Evolutionary conservation across 2,329 filamentous ascomycete species (phyloP).

Genomic region (Trichoderma semiorbis): DNA sequence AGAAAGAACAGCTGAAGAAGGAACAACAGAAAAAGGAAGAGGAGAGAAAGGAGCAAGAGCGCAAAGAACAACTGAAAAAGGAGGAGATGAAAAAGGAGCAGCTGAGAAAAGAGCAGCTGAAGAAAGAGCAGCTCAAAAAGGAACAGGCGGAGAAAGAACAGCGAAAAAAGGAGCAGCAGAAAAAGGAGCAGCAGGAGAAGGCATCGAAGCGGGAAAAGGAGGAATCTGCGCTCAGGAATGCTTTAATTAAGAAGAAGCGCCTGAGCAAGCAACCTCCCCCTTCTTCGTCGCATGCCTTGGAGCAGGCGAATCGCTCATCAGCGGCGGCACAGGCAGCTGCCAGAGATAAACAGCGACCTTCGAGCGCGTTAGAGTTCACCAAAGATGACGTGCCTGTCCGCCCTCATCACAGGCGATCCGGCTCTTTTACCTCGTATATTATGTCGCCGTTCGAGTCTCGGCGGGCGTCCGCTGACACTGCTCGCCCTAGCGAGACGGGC

Average conservation of each 20-base stretch:
- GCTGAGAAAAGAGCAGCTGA: conserved; percentile 16
- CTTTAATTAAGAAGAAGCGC: conserved; percentile 27
- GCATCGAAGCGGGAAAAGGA: conserved; percentile 10
- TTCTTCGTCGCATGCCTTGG: conserved; percentile 21
- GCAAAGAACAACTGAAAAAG: conserved; percentile 22
- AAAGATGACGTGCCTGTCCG: conserved; percentile 24
- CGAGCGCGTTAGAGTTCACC: conserved; percentile 28
- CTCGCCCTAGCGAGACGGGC: conserved; percentile 25
- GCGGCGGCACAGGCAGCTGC: conserved; percentile 19
- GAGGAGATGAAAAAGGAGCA: conserved; percentile 26
- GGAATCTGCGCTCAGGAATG: conserved; percentile 23
- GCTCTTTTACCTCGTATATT: conserved; percentile 37
- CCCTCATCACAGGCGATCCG: conserved; percentile 32
- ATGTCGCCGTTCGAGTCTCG: conserved; percentile 35
- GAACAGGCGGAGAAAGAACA: conserved; percentile 22
- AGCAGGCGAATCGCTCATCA: conserved; percentile 20
- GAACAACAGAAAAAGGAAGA: conserved; percentile 17
- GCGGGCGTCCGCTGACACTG: conserved; percentile 32
- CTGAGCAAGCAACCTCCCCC: conserved; percentile 34
- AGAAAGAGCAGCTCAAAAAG: conserved; percentile 26
- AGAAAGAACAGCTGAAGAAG: conserved; percentile 32
- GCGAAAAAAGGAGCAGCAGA: conserved; percentile 13
- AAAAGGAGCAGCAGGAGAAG: conserved; percentile 25
- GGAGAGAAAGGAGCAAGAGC: conserved; percentile 14
- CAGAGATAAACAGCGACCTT: conserved; percentile 22